These are phyloP conservation scores for Trichophyton schoenleinii DNA, from an alignment of 2,329 filamentous ascomycete genomes.

Conservation along the genomic window DNA sequence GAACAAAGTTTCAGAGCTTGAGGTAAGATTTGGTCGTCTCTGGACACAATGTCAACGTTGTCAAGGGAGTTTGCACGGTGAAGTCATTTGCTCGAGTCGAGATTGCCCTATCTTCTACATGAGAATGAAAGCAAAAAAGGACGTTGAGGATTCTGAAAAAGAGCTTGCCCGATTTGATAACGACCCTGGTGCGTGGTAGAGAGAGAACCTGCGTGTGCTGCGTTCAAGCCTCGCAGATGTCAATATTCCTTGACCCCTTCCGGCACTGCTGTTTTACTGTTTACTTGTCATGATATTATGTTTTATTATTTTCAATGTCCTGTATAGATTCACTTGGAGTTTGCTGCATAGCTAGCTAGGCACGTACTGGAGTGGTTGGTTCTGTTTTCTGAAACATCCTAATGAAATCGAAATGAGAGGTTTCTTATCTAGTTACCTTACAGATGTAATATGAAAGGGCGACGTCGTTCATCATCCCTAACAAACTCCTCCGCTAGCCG, in stretches of 20 bases:
- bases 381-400: not conserved
- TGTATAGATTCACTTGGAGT: not conserved
- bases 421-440: not conserved
- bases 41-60: constrained; percentile 99
- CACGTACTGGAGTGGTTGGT: not conserved
- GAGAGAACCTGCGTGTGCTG: not conserved
- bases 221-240: not conserved
- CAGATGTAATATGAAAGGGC: not conserved
- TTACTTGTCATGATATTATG: not conserved
- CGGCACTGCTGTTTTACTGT: not conserved
- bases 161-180: constrained; percentile 82
- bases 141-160: constrained; percentile 87
- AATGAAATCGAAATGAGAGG: not conserved
- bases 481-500: not conserved
- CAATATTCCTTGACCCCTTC: not conserved
- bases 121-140: constrained; percentile 99
- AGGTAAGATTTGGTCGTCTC: constrained; percentile 79
- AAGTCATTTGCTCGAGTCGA: constrained; percentile 91
- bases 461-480: too few relatives aligned
- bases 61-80: constrained; percentile 94
- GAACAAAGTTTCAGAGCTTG: constrained; percentile 76
- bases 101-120: constrained; percentile 99
- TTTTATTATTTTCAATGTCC: not conserved
- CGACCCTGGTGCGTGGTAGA: constrained; percentile 59
- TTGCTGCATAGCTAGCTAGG: not conserved